Evolutionary conservation across 371 early-diverging fungal species (phyloP).

Genomic region (Paraphysoderma sedebokerense): DNA sequence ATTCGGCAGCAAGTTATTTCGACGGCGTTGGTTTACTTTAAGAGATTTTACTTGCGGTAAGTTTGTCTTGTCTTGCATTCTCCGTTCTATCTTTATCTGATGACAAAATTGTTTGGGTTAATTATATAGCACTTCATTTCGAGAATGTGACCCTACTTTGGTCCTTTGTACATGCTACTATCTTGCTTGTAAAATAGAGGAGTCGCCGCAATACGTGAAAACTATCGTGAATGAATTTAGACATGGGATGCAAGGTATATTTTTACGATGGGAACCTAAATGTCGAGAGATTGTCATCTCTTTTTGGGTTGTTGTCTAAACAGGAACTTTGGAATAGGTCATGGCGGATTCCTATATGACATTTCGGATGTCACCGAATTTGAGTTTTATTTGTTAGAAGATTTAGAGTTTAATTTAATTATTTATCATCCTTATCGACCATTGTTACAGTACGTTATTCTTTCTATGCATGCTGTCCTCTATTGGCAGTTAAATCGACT

Average conservation of each 20-base stretch:
- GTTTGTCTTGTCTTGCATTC: constrained; percentile 2
- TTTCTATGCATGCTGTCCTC: too few relatives aligned
- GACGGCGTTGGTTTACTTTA: constrained; percentile 71
- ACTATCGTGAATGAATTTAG: constrained; percentile 53
- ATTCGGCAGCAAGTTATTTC: constrained; percentile 68
- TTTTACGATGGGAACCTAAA: not conserved
- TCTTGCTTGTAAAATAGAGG: constrained; percentile 77
- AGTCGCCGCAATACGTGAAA: constrained; percentile 70
- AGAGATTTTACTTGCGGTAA: constrained; percentile 73
- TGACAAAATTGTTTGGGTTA: not conserved
- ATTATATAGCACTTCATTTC: constrained; percentile 38
- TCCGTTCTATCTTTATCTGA: not conserved
- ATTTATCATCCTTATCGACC: constrained; percentile 76
- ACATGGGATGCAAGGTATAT: constrained; percentile 34
- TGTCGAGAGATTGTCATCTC: not conserved
- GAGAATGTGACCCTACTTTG: constrained; percentile 53
- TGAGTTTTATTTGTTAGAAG: constrained; percentile 78
- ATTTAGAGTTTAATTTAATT: constrained; percentile 65
- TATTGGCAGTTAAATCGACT: not conserved
- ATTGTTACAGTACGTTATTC: constrained; percentile 26
- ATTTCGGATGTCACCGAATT: constrained; percentile 64
- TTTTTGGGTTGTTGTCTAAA: not conserved
- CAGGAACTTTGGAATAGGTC: constrained; percentile 22
- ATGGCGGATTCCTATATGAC: constrained; percentile 46
- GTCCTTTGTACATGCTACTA: constrained; percentile 66